Conservation (phyloP, 352 stramenopile species). For the Aphanomyces astaci region DNA sequence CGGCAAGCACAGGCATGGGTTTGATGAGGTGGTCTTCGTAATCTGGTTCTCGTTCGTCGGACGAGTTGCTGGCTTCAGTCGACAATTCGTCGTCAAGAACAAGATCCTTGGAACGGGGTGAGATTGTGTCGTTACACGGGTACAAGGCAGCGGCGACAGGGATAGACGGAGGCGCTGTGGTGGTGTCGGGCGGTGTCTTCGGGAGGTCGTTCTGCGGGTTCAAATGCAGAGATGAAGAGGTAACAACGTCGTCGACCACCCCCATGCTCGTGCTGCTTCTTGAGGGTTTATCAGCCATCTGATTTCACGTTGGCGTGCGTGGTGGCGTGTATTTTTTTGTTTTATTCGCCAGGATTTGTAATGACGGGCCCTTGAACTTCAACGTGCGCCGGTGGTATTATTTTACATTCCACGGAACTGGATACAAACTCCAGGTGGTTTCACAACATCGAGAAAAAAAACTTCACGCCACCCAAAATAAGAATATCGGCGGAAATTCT, state of each 20-base stretch:
- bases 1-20: conserved; percentile 20
- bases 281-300: conserved; percentile 12
- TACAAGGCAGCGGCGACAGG: not conserved
- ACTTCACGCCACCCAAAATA: not conserved
- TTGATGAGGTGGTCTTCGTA: conserved; percentile 12
- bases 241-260: not conserved
- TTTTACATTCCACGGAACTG: not conserved
- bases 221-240: not conserved
- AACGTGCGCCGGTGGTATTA: not conserved
- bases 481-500: not conserved
- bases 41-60: conserved; percentile 7
- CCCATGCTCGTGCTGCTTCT: not conserved
- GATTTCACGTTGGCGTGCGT: not conserved
- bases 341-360: conserved; percentile 7
- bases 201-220: not conserved
- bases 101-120: not conserved
- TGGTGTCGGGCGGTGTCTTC: not conserved
- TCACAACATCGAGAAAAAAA: not conserved
- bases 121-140: not conserved
- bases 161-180: not conserved
- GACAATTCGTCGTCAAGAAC: not conserved
- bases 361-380: not conserved
- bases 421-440: not conserved
- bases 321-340: conserved; percentile 3
- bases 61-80: conserved; percentile 8